Conservation (phyloP, 2,329 filamentous ascomycete genomes). For the Penicillium thymicola region DNA sequence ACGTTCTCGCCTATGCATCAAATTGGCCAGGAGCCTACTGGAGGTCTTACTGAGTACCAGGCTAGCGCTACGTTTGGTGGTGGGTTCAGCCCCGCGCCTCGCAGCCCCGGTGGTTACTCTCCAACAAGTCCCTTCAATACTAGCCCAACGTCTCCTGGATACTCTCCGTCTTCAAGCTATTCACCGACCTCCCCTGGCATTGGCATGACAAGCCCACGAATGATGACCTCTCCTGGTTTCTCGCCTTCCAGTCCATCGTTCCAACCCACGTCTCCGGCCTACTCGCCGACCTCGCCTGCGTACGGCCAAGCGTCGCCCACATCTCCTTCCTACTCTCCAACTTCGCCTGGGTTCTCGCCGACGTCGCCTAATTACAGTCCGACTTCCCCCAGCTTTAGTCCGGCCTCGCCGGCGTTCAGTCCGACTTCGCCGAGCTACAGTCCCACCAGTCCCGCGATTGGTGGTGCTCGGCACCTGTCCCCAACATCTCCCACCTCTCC, state of each 20-base stretch:
- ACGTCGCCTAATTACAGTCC: slow-evolving; percentile 61
- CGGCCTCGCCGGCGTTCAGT: slow-evolving; percentile 50
- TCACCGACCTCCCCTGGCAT: slow-evolving; percentile 73
- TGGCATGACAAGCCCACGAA: slow-evolving; percentile 55
- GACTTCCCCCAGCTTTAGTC: slow-evolving; percentile 56
- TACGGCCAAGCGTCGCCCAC: slow-evolving; percentile 65
- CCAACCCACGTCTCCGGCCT: slow-evolving; percentile 58
- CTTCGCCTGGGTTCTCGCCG: slow-evolving; percentile 55
- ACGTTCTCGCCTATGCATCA: slow-evolving; percentile 72
- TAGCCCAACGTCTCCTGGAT: slow-evolving; percentile 67
- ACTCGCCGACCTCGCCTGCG: slow-evolving; percentile 74
- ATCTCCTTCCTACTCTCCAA: slow-evolving; percentile 52
- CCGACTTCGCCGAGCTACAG: slow-evolving; percentile 60
- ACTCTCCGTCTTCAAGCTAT: slow-evolving; percentile 61
- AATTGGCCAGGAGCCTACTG: slow-evolving; percentile 59
- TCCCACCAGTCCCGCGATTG: slow-evolving; percentile 51
- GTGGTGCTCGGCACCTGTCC: slow-evolving; percentile 42
- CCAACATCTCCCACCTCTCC: slow-evolving; percentile 50
- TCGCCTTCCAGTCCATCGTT: slow-evolving; percentile 55
- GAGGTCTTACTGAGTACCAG: slow-evolving; percentile 63
- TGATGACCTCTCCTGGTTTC: slow-evolving; percentile 55
- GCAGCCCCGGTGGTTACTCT: slow-evolving; percentile 62
- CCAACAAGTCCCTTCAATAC: slow-evolving; percentile 74
- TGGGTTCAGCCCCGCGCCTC: slow-evolving; percentile 63
- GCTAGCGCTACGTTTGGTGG: slow-evolving; percentile 50